Percentiles rank a stretch among this genome's conserved stretches.
phyloP scores from a whole-genome alignment of 768 basidiomycete genomes.

The Asterophora lycoperdoides region DNA sequence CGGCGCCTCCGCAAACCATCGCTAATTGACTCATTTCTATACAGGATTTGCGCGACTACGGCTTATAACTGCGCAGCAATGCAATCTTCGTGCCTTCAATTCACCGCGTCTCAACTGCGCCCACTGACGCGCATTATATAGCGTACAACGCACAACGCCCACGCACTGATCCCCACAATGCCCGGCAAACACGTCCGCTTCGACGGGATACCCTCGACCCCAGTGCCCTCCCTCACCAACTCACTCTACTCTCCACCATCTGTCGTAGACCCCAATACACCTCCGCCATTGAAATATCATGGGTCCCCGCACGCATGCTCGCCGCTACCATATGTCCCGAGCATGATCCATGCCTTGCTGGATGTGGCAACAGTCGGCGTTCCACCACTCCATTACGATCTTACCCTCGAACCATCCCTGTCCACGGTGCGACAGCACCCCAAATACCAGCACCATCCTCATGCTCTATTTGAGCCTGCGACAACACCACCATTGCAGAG shows the following conservation, averaged over 20 bases:
- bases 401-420: slow-evolving; percentile 9
- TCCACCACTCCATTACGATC: slow-evolving; percentile 11
- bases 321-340: slow-evolving; percentile 14
- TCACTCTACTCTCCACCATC: slow-evolving; percentile 16
- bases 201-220: slow-evolving; percentile 17
- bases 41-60: background rate
- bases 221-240: slow-evolving; percentile 10
- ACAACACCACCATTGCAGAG: slow-evolving; percentile 29
- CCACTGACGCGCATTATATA: background rate
- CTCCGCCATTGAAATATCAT: slow-evolving; percentile 12
- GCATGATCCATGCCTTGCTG: slow-evolving; percentile 14
- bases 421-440: slow-evolving; percentile 8
- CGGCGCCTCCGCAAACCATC: too few relatives aligned
- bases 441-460: slow-evolving; percentile 17
- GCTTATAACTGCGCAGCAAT: slow-evolving; percentile 7
- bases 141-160: slow-evolving; percentile 5
- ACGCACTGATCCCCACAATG: slow-evolving; percentile 15
- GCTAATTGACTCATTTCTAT: background rate
- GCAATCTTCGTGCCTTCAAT: background rate
- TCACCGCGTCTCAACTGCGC: slow-evolving; percentile 1
- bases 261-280: slow-evolving; percentile 14
- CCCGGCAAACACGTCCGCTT: slow-evolving; percentile 28
- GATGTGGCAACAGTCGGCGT: background rate
- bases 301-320: slow-evolving; percentile 14
- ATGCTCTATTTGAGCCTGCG: slow-evolving; percentile 28